Evolutionary conservation across 495 filamentous ascomycete genomes (phyloP), one percentile per base, ranked within the genome.

Genomic region (Cercophora scortea): DNA sequence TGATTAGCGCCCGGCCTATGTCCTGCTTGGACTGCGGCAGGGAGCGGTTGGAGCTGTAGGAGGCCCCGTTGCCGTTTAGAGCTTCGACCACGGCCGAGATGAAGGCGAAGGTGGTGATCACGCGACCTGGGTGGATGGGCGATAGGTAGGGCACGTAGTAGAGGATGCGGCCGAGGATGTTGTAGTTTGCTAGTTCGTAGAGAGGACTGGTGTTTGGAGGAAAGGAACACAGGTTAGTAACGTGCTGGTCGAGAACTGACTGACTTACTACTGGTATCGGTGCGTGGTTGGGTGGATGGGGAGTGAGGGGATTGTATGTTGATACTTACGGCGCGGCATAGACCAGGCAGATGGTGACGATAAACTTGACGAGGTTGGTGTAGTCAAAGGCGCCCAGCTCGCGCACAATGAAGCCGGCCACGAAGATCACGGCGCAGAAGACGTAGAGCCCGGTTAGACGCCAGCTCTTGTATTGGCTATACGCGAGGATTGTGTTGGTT

Each of bases 91-190:
- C 60, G 8, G 64, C 58, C 6, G 83, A 83, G 44, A 91, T 63
- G 32, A 77, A 80, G 43, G 82, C 67, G 60, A 93, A 91, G n/a
- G 86, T 88, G 5, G 82, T 82, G 50, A 87, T 72, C 16, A 90
- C 86, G 2, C 86, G 81, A 3, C 85, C 86, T 0, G 87, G 88
- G 62, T 91, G 85, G 49, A 91, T 82, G 0, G 87, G 86, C 0
- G 86, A 82, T 54, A 84, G 78, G 55, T 90, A 85, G 0, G 88
- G 88, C 33, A 87, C 81, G 68, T 89, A 90, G 69, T 86, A 88
- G 4, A 93, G 74, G 45, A 87, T 80, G 7, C 87, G 83, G 19
- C 85, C 88, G 17, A 92, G 79, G 49, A 84, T 79, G 57, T 88
- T 76, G 66, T 89, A 93, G 63, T 93, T 88, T 32, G 81, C 76